Evolutionary conservation across 257 asterid species (phyloP), one percentile per base, ranked within the genome.

Genomic region (Striga asiatica): DNA sequence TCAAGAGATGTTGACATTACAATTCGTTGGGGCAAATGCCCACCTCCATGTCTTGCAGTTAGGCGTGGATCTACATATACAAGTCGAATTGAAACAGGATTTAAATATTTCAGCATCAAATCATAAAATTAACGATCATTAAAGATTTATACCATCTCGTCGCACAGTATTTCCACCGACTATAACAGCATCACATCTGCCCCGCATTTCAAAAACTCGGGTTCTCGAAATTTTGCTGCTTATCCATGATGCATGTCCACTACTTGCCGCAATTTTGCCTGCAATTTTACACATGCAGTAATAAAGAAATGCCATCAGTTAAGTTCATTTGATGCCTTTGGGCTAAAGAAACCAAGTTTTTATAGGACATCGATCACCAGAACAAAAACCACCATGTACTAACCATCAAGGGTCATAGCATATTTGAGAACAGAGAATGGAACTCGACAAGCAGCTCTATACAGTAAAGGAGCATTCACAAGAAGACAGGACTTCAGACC

Each of bases 91-190:
- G 69, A 63, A 71, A 58, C 10, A 58, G 41, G 29, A 62, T 35
- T 42, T 21, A 49, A 58, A 25, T 17, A 49, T 55, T 64, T 60
- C 48, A 39, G 48, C 53, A 60, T 66, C 45, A n/a, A 51, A 28
- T 31, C 23, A n/a, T n/a, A n/a, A 55, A 66, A 38, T 21, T 41
- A 58, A 69, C 25, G 68, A 60, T 65, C 51, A 57, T 50, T 34
- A 68, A 46, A 71, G 79, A 71, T 22, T 66, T 95, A 54, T 92
- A 92, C 98, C 74, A 74, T 92, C 98, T 78, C 56, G 81, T 77
- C 97, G 94, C 48, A 92, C 98, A 71, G 98, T 92, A 64, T 82
- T 92, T 74, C 98, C 98, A 63, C 98, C 98, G 13, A 92, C 98
- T 64, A 92, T 78, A 43, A 92, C 97, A 62, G 95, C 98, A 73